Conservation (phyloP, 2,329 filamentous ascomycete genomes). For the Pseudohalonectria lignicola region DNA sequence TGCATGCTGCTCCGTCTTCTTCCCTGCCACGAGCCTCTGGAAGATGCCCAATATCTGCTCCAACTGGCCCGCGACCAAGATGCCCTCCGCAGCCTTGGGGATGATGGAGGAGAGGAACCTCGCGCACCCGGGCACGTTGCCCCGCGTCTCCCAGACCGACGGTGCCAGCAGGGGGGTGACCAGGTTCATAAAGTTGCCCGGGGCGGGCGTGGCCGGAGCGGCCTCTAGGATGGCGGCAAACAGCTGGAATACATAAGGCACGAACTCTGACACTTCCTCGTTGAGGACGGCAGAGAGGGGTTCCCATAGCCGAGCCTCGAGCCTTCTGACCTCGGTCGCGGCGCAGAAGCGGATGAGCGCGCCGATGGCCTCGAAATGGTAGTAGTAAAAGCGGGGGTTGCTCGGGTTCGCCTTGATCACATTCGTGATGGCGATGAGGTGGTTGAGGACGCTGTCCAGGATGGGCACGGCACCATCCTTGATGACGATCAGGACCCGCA, state of each 20-base stretch:
- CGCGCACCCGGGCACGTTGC: slow-evolving; percentile 85
- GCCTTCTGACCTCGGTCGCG: slow-evolving; percentile 52
- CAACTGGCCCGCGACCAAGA: slow-evolving; percentile 69
- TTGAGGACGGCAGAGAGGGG: slow-evolving; percentile 73
- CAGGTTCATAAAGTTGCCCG: slow-evolving; percentile 69
- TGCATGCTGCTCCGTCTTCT: slow-evolving; percentile 73
- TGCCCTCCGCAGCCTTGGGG: slow-evolving; percentile 60
- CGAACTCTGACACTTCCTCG: slow-evolving; percentile 84
- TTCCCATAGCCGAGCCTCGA: slow-evolving; percentile 72
- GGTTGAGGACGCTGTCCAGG: slow-evolving; percentile 66
- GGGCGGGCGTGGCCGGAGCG: slow-evolving; percentile 67
- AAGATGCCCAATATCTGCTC: slow-evolving; percentile 91
- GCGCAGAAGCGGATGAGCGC: slow-evolving; percentile 71
- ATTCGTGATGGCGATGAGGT: slow-evolving; percentile 80
- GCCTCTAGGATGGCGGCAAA: slow-evolving; percentile 84
- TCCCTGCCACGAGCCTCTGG: slow-evolving; percentile 74
- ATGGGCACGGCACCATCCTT: slow-evolving; percentile 68
- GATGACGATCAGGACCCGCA: slow-evolving; percentile 93
- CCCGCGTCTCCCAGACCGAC: slow-evolving; percentile 80
- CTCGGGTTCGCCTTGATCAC: slow-evolving; percentile 92
- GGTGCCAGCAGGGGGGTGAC: slow-evolving; percentile 70
- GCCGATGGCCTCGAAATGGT: slow-evolving; percentile 89
- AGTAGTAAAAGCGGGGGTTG: slow-evolving; percentile 97
- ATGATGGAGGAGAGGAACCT: slow-evolving; percentile 78
- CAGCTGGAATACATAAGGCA: slow-evolving; percentile 92